Base-by-base conservation (phyloP, 345 rosid genomes). In the Syzygium jambos region DNA sequence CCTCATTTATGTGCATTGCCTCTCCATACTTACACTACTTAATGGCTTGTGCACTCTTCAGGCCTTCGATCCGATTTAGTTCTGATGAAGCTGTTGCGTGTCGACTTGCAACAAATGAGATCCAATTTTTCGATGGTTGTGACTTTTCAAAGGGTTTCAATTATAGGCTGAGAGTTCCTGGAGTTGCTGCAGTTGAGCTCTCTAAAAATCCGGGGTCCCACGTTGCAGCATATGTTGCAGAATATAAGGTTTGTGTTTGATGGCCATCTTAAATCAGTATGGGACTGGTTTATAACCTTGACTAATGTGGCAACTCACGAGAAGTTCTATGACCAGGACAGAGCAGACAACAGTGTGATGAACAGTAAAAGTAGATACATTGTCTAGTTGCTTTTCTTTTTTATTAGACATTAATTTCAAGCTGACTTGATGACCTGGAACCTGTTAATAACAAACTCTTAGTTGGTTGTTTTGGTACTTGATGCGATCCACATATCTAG, bases 171-270 rank as follows among this genome's bases (percentile, higher is more conserved):
- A 93, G 99, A 90, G 87, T 94, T 89, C 98, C 96, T 56, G 95
- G 98, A 5, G 90, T 96, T 63, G 94, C 98, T 86, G 96, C 95
- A 34, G 86, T 94, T 89, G 97, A 95, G 95, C 97, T 98, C 63
- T 96, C 99, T 34, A 92, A 91, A 92, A 87, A 89, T 21, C 96
- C 99, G 63, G 99, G 98, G 52, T 94, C 97, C 55, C 95, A 98
- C 88, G 91, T 98, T 87, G 99, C 96, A 53, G 95, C 93, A 84
- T 98, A 93, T 94, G 95, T 98, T 90, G 98, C 98, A 21, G 99
- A 98, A 91, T 93, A 96, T 15, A 96, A 98, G 99, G 99, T 98
- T 54, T 54, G 90, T 86, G 21, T 84, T 89, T 63, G 63, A 15
- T 61, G 52, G 38, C 51, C 65, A 19, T 49, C 54, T 52, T 30